phyloP scores from a whole-genome alignment of 139 green algal genomes.

The Trebouxia sp. region DNA sequence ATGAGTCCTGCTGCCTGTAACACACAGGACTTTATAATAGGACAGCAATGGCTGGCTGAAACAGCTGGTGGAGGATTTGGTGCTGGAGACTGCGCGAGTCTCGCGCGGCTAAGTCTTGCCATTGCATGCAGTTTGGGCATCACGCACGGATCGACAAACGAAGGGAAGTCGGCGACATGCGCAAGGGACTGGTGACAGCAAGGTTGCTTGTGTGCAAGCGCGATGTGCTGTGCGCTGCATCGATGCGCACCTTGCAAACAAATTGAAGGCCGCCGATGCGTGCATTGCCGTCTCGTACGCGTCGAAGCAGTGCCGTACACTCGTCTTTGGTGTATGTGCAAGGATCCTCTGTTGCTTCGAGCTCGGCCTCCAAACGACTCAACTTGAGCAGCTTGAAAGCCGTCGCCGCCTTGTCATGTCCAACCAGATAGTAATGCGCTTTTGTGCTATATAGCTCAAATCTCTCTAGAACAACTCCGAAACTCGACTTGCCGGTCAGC shows the following conservation, averaged over 20 bases:
- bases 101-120: neutral
- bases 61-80: neutral
- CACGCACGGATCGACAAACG: too few species aligned
- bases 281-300: constrained; percentile 54
- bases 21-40: neutral
- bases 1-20: constrained; percentile 75
- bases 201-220: too few species aligned
- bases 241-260: constrained; percentile 23
- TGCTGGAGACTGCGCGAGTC: neutral
- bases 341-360: constrained; percentile 63
- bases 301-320: constrained; percentile 47
- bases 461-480: constrained; percentile 2
- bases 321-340: constrained; percentile 58
- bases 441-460: constrained; percentile 28
- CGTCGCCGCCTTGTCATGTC: constrained; percentile 47
- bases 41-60: neutral
- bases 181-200: too few species aligned
- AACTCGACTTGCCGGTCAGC: neutral
- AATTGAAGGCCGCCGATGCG: constrained; percentile 49
- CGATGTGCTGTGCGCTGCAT: too few species aligned
- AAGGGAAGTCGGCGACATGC: too few species aligned
- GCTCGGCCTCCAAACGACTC: constrained; percentile 30
- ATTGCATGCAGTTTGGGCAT: too few species aligned
- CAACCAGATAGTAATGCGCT: constrained; percentile 52
- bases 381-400: constrained; percentile 59